Percentiles rank a stretch among this genome's conserved stretches.
Evolutionary conservation across 1,139 yeast genomes (phyloP).

Genomic region (Casaregolazyma lundiana): DNA sequence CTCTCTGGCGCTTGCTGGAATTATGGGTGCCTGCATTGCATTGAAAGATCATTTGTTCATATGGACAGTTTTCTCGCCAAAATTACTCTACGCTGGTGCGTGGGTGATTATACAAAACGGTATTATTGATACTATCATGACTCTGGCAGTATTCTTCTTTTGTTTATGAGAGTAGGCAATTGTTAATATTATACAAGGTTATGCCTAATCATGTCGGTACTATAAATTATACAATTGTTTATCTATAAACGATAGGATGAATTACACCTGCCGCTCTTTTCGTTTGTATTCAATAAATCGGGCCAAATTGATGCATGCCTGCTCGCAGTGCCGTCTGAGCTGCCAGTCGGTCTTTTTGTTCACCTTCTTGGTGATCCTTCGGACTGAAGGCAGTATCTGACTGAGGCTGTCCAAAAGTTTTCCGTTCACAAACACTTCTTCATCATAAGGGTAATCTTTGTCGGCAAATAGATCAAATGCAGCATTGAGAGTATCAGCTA

Average conservation of each 20-base stretch:
- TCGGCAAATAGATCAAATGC: constrained; percentile 84
- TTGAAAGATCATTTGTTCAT: constrained; percentile 84
- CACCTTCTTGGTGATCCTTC: constrained; percentile 53
- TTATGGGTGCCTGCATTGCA: constrained; percentile 65
- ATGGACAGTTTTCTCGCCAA: constrained; percentile 98
- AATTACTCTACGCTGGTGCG: constrained; percentile 69
- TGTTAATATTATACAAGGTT: constrained; percentile 1
- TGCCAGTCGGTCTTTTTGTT: constrained; percentile 61
- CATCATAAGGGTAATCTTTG: constrained; percentile 58
- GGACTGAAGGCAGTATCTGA: constrained; percentile 44
- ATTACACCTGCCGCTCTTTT: constrained; percentile 6
- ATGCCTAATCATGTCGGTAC: no score
- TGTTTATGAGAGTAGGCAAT: constrained; percentile 3
- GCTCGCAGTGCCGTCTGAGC: constrained; percentile 64
- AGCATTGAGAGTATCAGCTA: constrained; percentile 58
- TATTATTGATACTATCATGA: constrained; percentile 22
- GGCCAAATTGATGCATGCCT: constrained; percentile 59
- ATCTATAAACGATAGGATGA: no score
- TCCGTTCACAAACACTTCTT: constrained; percentile 57
- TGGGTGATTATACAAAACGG: constrained; percentile 50
- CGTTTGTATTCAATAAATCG: constrained; percentile 64
- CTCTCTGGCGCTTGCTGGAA: constrained; percentile 49
- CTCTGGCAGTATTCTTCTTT: constrained; percentile 10
- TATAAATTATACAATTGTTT: no score
- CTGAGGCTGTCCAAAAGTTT: constrained; percentile 45